Evolutionary conservation across 441 rosid species (phyloP), one percentile per base, ranked within the genome.

Genomic region (Cnidoscolus chayamansa): DNA sequence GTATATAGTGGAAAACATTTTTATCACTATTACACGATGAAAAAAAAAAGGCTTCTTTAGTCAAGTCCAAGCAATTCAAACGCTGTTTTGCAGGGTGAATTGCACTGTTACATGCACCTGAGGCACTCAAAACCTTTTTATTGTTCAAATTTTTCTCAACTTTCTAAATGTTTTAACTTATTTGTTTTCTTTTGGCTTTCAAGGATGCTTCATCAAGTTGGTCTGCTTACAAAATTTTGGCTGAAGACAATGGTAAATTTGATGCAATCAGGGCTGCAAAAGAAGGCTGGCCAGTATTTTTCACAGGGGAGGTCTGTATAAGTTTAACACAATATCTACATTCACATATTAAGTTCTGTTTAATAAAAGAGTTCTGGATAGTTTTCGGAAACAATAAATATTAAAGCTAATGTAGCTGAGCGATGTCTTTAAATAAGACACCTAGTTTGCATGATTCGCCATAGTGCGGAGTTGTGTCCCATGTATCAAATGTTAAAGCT

Each of bases 181-280:
- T 20, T 35, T 58, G 59, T n/a, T 19, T 10, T 71, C 64, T 11
- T 4, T 56, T 57, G 31, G 8, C 43, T 56, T 55, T 65, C 20
- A 49, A 94, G 96, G 96, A 96, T 77, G 90, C 85, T 80, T 81
- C 97, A 71, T 89, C 99, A 53, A 81, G 67, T 64, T 92, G 98
- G 98, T 85, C 96, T 72, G 96, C 99, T 67, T 75, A 88, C 65
- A 85, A 88, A 82, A 32, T 87, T 71, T 78, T 79, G 71, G 87
- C 68, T 6, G 90, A 84, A 20, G 17, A 75, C 64, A 89, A 80
- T 57, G 71, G 63, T 74, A 84, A 83, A 75, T 91, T 88, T 74
- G 86, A 92, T 82, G 95, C 98, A 10, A 45, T 87, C 71, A 80
- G 40, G 70, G 93, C 97, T 73, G 86, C 77, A 25, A 84, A 82